Evolutionary conservation across 768 basidiomycete genomes (phyloP).

Genomic region (Hortiboletus flavorubellus): DNA sequence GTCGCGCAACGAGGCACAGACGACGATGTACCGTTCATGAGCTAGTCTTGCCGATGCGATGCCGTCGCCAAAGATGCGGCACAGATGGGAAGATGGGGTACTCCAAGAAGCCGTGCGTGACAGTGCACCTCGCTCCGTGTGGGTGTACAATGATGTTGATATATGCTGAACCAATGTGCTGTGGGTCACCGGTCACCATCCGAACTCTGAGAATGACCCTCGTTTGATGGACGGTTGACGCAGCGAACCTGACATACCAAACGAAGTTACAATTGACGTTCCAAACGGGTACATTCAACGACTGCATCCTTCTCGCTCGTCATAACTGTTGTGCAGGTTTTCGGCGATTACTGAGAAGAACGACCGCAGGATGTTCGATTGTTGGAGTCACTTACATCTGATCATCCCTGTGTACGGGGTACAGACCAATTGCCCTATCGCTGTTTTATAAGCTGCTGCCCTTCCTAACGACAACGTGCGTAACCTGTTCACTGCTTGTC

Average conservation of each 20-base stretch:
- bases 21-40: background rate
- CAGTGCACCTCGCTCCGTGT: background rate
- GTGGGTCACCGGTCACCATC: no score
- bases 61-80: background rate
- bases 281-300: no score
- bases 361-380: no score
- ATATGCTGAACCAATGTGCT: no score
- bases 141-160: background rate
- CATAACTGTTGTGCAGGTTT: no score
- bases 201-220: no score
- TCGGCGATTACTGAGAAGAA: no score
- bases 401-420: background rate
- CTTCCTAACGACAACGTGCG: background rate
- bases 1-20: background rate
- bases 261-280: no score
- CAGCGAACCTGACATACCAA: no score
- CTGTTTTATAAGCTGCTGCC: background rate
- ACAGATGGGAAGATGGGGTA: slow-evolving; percentile 1
- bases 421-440: slow-evolving; percentile 1
- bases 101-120: slow-evolving; percentile 9
- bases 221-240: no score
- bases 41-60: slow-evolving; percentile 4
- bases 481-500: background rate
- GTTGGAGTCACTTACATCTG: no score
- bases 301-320: no score